Evolutionary conservation across 192 early-diverging fungal species (phyloP).

Genomic region (Rhizophlyctis rosea): DNA sequence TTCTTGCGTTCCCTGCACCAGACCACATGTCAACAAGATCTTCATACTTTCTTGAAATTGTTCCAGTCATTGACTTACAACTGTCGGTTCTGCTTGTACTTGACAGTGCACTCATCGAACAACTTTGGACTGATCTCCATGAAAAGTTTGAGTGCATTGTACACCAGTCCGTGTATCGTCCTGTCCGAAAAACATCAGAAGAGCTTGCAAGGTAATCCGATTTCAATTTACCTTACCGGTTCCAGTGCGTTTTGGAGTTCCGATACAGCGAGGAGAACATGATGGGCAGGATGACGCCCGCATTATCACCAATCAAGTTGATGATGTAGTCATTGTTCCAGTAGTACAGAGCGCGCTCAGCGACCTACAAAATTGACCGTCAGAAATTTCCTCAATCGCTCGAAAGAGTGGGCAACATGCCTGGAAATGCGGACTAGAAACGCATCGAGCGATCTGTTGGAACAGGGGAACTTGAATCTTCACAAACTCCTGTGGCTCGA

Average conservation of each 20-base stretch:
- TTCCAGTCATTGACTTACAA: slow-evolving; percentile 50
- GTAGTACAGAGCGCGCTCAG: slow-evolving; percentile 94
- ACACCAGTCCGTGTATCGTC: slow-evolving; percentile 95
- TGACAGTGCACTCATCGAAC: slow-evolving; percentile 93
- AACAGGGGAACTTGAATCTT: slow-evolving; percentile 90
- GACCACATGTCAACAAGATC: background rate
- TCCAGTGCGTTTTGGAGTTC: slow-evolving; percentile 98
- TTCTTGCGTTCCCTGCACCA: slow-evolving; percentile 71
- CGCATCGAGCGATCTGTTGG: slow-evolving; percentile 85
- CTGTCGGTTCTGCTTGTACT: slow-evolving; percentile 88
- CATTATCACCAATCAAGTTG: slow-evolving; percentile 92
- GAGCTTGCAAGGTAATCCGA: slow-evolving; percentile 4
- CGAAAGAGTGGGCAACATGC: slow-evolving; percentile 34
- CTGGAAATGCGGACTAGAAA: slow-evolving; percentile 98
- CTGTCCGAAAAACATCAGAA: slow-evolving; percentile 29
- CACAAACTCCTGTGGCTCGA: slow-evolving; percentile 88
- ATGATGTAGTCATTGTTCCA: slow-evolving; percentile 99
- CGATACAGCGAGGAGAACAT: slow-evolving; percentile 92
- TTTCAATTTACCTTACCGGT: slow-evolving; percentile 74
- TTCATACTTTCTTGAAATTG: background rate
- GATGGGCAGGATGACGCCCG: slow-evolving; percentile 86
- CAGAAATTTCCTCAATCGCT: no score
- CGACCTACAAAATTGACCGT: slow-evolving; percentile 57
- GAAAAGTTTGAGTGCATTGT: slow-evolving; percentile 95
- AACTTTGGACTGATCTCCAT: slow-evolving; percentile 94